Conservation (phyloP, 257 asterid genomes). For the Salvia miltiorrhiza region DNA sequence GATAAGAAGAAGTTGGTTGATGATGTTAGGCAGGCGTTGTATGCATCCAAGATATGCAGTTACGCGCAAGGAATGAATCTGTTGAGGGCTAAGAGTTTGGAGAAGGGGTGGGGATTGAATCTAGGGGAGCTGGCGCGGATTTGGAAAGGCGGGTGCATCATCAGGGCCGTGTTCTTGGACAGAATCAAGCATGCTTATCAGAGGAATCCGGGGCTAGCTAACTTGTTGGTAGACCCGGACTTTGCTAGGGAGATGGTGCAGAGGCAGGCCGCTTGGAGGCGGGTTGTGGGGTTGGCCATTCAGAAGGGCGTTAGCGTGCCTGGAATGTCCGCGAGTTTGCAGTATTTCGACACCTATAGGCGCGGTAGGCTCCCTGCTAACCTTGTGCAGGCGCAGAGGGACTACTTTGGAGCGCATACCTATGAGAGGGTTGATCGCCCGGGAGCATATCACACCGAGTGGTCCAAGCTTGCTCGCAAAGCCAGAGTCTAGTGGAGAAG, state of each 20-base stretch:
- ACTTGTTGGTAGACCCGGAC: conserved; percentile 81
- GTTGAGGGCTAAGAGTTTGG: conserved; percentile 79
- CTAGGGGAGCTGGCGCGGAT: conserved; percentile 86
- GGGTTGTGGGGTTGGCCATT: conserved; percentile 76
- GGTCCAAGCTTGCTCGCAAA: conserved; percentile 87
- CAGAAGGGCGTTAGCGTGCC: conserved; percentile 79
- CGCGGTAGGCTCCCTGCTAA: conserved; percentile 84
- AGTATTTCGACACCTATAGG: conserved; percentile 85
- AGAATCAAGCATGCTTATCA: conserved; percentile 89
- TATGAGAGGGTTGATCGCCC: conserved; percentile 73
- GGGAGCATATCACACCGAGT: conserved; percentile 82
- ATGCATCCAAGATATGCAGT: conserved; percentile 89
- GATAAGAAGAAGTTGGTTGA: conserved; percentile 80
- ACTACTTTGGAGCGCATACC: conserved; percentile 93
- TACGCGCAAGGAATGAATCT: conserved; percentile 96
- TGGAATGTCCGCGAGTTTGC: conserved; percentile 90
- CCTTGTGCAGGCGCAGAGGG: conserved; percentile 97
- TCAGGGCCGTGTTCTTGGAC: conserved; percentile 90
- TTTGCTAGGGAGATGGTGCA: conserved; percentile 94
- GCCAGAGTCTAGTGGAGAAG: conserved; percentile 34
- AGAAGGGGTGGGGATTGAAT: conserved; percentile 86
- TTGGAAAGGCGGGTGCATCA: conserved; percentile 98
- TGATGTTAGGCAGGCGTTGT: conserved; percentile 94
- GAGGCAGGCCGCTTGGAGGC: conserved; percentile 92
- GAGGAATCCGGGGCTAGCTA: conserved; percentile 69